phyloP scores from a whole-genome alignment of 208 protist genomes.

The Crithidia sp. region DNA sequence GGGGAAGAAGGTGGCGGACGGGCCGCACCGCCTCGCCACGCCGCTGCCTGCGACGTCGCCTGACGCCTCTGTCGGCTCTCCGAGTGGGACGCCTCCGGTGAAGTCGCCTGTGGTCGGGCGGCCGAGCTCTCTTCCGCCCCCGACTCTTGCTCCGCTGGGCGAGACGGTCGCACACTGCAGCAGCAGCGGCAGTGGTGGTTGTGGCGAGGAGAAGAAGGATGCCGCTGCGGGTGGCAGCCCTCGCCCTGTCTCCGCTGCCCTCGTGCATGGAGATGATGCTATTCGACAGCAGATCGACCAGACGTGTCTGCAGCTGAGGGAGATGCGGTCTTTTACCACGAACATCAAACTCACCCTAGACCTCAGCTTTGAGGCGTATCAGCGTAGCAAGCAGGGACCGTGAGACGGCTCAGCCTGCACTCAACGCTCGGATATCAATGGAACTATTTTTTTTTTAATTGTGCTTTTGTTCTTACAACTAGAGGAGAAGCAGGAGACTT shows the following conservation, averaged over 20 bases:
- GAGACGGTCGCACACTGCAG: background rate
- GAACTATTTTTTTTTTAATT: background rate
- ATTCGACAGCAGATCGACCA: conserved; percentile 51
- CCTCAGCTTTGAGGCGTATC: conserved; percentile 71
- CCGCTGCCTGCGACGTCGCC: background rate
- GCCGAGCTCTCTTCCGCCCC: background rate
- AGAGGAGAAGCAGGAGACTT: too few relatives aligned
- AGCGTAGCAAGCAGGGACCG: conserved; percentile 39
- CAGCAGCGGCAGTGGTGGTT: background rate
- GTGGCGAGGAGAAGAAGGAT: background rate
- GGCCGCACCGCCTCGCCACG: background rate
- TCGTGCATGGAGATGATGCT: conserved; percentile 3
- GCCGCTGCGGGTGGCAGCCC: background rate
- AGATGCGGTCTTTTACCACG: conserved; percentile 46
- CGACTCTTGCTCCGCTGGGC: conserved; percentile 1
- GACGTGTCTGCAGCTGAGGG: conserved; percentile 36
- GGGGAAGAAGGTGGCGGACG: background rate
- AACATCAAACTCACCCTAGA: conserved; percentile 60
- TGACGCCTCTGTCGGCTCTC: background rate
- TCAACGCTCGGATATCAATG: background rate
- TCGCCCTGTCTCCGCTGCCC: background rate
- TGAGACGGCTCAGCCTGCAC: background rate
- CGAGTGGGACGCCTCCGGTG: background rate
- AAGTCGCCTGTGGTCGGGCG: background rate
- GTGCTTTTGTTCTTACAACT: background rate